Conservation (phyloP, 495 filamentous ascomycete genomes). For the Tuber umbilicatum region DNA sequence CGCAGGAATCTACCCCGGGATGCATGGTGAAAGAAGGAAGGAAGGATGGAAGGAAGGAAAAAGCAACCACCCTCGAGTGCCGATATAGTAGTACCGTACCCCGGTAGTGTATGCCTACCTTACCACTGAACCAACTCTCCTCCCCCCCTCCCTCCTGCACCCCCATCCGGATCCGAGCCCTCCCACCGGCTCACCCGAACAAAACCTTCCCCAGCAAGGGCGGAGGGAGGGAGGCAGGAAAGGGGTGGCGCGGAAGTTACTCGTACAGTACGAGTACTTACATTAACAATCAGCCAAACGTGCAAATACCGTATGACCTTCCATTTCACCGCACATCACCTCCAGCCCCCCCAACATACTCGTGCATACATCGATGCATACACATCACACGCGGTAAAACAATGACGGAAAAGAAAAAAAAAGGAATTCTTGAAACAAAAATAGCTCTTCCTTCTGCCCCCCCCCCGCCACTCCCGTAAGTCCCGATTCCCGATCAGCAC, state of each 20-base stretch:
- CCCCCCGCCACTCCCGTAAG: not conserved
- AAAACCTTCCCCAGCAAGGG: not conserved
- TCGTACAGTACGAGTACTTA: too few species aligned
- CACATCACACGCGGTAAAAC: not conserved
- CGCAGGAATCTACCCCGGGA: constrained; percentile 4
- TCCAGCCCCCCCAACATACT: too few species aligned
- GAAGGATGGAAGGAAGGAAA: too few species aligned
- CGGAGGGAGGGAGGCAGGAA: too few species aligned
- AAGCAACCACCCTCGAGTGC: not conserved
- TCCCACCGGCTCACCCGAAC: not conserved
- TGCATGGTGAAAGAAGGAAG: not conserved
- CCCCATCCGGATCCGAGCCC: not conserved
- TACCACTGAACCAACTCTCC: not conserved
- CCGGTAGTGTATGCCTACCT: not conserved
- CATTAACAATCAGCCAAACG: too few species aligned
- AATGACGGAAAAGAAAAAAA: not conserved
- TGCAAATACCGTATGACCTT: not conserved
- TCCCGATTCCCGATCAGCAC: not conserved
- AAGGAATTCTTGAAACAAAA: not conserved
- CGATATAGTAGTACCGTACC: not conserved
- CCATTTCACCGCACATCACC: not conserved
- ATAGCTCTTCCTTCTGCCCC: not conserved
- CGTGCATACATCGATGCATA: not conserved
- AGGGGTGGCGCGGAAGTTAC: too few species aligned
- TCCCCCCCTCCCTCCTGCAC: not conserved